Base-by-base conservation (phyloP, 2,329 filamentous ascomycete genomes). In the Penicillium fuscoglaucum region DNA sequence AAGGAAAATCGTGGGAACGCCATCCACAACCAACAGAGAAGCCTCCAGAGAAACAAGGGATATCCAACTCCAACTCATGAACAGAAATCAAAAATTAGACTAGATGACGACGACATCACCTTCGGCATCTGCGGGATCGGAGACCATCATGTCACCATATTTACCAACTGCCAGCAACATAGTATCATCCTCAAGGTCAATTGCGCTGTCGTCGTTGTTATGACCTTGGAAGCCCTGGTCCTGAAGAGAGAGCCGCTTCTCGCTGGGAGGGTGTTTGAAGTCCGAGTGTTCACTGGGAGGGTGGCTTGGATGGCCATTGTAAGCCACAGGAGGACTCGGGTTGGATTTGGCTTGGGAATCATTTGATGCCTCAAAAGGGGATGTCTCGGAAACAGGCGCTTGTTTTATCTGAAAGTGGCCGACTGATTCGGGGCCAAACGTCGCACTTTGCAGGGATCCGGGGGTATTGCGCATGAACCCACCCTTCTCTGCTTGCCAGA, bases 401-500 rank as follows among this genome's bases (percentile, higher is more conserved):
- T 67, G 64, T 49, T 67, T 72, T 31, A 66, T 45, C 6, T 65
- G 61, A 46, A 68, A 65, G 33, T 60, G 59, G 17, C 57, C 66
- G n/a, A 66, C 51, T 3, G 66, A 66, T 55, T 74, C 65, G 0
- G 63, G 43, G 7, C 61, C 64, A 46, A 72, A 64, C 1, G 57
- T 62, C 21, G 68, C 64, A 43, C 62, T 68, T 46, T 71, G 72
- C 49, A 75, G 58, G 26, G 71, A 70, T 44, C 67, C 70, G 2
- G 77, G 77, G 3, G 75, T 74, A 61, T 82, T 80, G 33, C 82
- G 81, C 79, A 97, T 87, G 71, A 97, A 97, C 0, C 93, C 93
- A 51, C 93, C 93, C 67, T 93, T 88, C 68, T 96, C 91, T 0
- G 91, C 91, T 65, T 96, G 81, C 83, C 96, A 97, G 57, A 89